phyloP scores from a whole-genome alignment of 2,329 filamentous ascomycete genomes.

The Exophiala spinifera region DNA sequence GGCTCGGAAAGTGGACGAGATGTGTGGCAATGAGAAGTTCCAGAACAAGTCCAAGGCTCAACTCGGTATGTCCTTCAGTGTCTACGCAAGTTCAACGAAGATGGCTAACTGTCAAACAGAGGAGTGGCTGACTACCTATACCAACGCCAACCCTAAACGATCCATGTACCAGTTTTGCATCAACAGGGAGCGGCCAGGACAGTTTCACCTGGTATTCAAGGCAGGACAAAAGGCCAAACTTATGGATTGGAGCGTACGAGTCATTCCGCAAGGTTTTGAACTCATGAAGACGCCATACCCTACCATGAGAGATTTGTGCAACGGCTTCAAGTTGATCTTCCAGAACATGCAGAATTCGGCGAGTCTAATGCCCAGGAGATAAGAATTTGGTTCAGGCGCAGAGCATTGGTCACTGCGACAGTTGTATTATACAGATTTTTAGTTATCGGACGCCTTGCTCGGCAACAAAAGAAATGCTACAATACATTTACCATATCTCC shows the following conservation, averaged over 20 bases:
- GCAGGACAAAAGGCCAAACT: slow-evolving; percentile 71
- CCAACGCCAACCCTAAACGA: slow-evolving; percentile 89
- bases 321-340: slow-evolving; percentile 91
- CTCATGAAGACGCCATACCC: slow-evolving; percentile 85
- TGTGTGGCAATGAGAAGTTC: slow-evolving; percentile 93
- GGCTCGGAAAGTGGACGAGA: slow-evolving; percentile 94
- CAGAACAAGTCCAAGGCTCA: slow-evolving; percentile 75
- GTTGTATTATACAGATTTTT: neutral
- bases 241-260: slow-evolving; percentile 78
- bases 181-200: slow-evolving; percentile 85
- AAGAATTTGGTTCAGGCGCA: neutral
- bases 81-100: neutral
- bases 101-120: slow-evolving; percentile 53
- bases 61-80: slow-evolving; percentile 65
- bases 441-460: too few species aligned
- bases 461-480: too few species aligned
- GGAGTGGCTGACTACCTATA: slow-evolving; percentile 93
- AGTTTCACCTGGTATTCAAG: slow-evolving; percentile 97
- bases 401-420: neutral
- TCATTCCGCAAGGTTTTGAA: slow-evolving; percentile 91
- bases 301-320: slow-evolving; percentile 91
- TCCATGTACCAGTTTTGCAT: slow-evolving; percentile 96
- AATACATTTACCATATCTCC: too few species aligned
- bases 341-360: slow-evolving; percentile 51
- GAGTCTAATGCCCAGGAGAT: too few species aligned